These are phyloP conservation scores for Adansonia digitata DNA, from an alignment of 345 rosid species.

Conservation along the genomic window DNA sequence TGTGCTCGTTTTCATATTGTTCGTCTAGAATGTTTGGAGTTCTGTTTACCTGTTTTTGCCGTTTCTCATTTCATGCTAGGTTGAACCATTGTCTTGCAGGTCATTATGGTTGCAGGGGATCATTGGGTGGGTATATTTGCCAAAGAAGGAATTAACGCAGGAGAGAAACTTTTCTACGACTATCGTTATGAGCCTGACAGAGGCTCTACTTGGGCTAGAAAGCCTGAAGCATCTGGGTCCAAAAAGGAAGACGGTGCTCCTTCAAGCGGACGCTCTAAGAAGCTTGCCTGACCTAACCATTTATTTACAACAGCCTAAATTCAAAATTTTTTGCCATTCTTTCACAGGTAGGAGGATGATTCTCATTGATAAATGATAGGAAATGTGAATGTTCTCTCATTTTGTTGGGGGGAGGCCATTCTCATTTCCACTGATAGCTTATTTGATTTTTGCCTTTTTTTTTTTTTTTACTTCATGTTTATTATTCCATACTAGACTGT, in stretches of 20 bases:
- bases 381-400: constrained; percentile 10
- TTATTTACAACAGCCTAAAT: constrained; percentile 11
- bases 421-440: constrained; percentile 20
- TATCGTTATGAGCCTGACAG: constrained; percentile 93
- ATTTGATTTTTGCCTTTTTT: constrained; percentile 15
- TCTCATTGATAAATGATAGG: constrained; percentile 23
- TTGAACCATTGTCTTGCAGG: constrained; percentile 39
- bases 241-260: constrained; percentile 77
- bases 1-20: too few relatives aligned
- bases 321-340: constrained; percentile 29
- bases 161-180: constrained; percentile 91
- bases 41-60: not conserved
- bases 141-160: constrained; percentile 76
- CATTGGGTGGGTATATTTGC: constrained; percentile 95
- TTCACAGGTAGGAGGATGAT: constrained; percentile 35
- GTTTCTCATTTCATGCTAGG: not conserved
- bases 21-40: not conserved
- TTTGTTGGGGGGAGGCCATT: too few relatives aligned
- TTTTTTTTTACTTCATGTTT: constrained; percentile 11
- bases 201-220: constrained; percentile 97
- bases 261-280: constrained; percentile 83
- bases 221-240: constrained; percentile 81
- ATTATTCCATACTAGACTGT: constrained; percentile 12
- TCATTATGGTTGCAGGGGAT: constrained; percentile 93
- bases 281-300: constrained; percentile 58